phyloP scores from a whole-genome alignment of 2,329 filamentous ascomycete species.

The Talaromyces sp. region DNA sequence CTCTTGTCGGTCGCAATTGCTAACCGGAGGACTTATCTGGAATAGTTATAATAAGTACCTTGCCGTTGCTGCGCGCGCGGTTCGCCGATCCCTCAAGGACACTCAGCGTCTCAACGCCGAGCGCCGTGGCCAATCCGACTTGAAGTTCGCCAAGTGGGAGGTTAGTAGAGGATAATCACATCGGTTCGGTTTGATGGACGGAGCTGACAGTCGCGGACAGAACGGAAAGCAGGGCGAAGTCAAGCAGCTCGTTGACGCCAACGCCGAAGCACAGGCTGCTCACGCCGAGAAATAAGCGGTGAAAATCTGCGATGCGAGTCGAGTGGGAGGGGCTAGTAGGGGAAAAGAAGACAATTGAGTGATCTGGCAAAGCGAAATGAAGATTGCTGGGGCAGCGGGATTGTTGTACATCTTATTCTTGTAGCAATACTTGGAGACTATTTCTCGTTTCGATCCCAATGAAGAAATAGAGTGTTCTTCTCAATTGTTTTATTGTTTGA shows the following conservation, averaged over 20 bases:
- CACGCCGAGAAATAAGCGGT: constrained; percentile 42
- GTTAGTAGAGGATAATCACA: constrained; percentile 56
- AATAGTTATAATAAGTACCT: constrained; percentile 99
- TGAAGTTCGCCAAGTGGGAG: constrained; percentile 93
- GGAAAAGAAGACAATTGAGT: constrained; percentile 3
- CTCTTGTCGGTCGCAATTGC: constrained; percentile 22
- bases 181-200: not conserved
- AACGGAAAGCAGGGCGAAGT: constrained; percentile 92
- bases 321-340: not conserved
- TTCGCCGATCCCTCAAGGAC: constrained; percentile 96
- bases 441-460: constrained; percentile 5
- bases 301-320: not conserved
- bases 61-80: constrained; percentile 85
- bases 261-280: constrained; percentile 48
- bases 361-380: not conserved
- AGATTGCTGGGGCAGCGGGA: constrained; percentile 2
- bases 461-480: constrained; percentile 17
- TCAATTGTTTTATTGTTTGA: not conserved
- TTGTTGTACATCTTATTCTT: constrained; percentile 30
- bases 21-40: constrained; percentile 22
- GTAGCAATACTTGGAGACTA: constrained; percentile 33
- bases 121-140: constrained; percentile 82
- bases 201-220: constrained; percentile 49
- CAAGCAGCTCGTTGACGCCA: constrained; percentile 64
- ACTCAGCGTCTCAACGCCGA: constrained; percentile 83